These are phyloP conservation scores for Daldinia eschscholtzii DNA, from an alignment of 2,329 filamentous ascomycete genomes.

Conservation along the genomic window DNA sequence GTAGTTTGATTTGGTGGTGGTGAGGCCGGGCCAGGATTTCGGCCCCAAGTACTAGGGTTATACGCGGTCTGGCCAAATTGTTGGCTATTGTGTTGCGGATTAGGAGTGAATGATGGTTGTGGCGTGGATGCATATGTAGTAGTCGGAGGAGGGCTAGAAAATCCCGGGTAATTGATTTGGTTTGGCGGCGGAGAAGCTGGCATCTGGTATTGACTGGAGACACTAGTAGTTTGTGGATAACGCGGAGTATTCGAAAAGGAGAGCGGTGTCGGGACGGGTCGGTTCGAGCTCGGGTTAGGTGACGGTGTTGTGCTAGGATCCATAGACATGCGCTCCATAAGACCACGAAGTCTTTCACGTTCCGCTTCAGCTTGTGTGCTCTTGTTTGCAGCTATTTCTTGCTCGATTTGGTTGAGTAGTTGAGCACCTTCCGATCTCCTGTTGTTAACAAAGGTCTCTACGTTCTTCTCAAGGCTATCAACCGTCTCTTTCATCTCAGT, in stretches of 20 bases:
- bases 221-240: conserved; percentile 68
- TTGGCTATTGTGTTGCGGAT: conserved; percentile 57
- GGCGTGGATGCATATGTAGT: conserved; percentile 49
- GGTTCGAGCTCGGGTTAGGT: conserved; percentile 55
- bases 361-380: conserved; percentile 79
- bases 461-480: conserved; percentile 92
- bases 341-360: conserved; percentile 82
- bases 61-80: conserved; percentile 65
- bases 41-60: conserved; percentile 71
- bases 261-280: conserved; percentile 60
- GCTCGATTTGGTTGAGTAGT: conserved; percentile 88
- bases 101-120: conserved; percentile 51
- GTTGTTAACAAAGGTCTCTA: conserved; percentile 97
- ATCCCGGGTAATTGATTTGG: conserved; percentile 61
- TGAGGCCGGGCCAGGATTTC: conserved; percentile 66
- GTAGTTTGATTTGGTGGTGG: conserved; percentile 57
- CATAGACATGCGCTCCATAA: conserved; percentile 97
- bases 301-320: conserved; percentile 67
- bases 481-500: conserved; percentile 95
- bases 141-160: conserved; percentile 57
- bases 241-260: conserved; percentile 62
- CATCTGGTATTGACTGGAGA: conserved; percentile 70
- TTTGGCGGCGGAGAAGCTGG: conserved; percentile 68
- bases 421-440: conserved; percentile 90
- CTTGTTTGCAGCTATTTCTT: conserved; percentile 74